Evolutionary conservation across 1,139 yeast genomes (phyloP), one percentile per base, ranked within the genome.

Genomic region (Debaryomyces nepalensis): DNA sequence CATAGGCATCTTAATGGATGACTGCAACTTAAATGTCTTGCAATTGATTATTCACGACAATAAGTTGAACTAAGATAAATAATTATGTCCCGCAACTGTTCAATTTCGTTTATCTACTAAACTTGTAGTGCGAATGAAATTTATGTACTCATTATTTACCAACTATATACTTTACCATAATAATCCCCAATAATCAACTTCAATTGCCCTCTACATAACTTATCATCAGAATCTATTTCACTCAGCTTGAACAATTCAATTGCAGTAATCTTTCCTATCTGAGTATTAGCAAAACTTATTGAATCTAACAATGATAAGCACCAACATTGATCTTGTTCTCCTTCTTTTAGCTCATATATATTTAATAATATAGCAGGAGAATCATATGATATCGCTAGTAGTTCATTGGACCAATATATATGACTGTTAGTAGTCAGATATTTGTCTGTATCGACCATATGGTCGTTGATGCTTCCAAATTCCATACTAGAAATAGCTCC

Each of bases 331-430:
- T 27, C 19, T 18, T 36, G 32, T 10, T 35, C 27, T 3, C 35
- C 49, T 8, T 41, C 39, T 5, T 48, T 39, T 12, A 53, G 51
- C 39, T 66, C 70, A 47, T 56, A 66, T 1, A 70, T 47, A 24
- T 60, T 58, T 6, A 62, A 40, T 9, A 47, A 38, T 24, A 53
- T 49, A n/a, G 12, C n/a, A 4, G 41, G 40, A n/a, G 26, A 18
- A 4, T 58, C 55, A 36, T 53, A 47, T 6, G 67, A 58, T 35
- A 66, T 45, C 1, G 57, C 72, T 42, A 69, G 47, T 23, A 66
- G 46, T 39, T 72, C 77, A 33, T 62, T 60, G 14, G 67, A 55
- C 78, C 78, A 73, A 48, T 64, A 70, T 2, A 56, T 54, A 44
- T 73, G 78, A 26, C 49, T 55, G 41, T 56, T 63, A 3, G 49